These are phyloP conservation scores for Catharanthus roseus DNA, from an alignment of 257 asterid genomes.

Conservation along the genomic window DNA sequence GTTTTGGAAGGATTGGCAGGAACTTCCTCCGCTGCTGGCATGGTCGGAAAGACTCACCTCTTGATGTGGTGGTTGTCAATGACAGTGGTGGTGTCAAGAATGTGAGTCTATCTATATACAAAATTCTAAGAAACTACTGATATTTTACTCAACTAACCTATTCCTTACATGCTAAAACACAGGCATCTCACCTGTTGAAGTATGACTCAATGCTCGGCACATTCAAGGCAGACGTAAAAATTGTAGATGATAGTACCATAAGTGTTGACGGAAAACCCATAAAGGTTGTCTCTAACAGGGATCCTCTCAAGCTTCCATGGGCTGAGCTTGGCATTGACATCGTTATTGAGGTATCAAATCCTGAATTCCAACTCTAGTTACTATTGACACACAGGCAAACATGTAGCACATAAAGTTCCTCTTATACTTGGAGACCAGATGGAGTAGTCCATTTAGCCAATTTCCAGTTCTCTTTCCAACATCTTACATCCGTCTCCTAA, in stretches of 20 bases:
- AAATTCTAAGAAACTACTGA: neutral
- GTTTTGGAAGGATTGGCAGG: constrained; percentile 90
- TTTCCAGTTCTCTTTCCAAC: neutral
- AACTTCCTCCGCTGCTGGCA: constrained; percentile 99
- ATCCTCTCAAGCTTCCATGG: constrained; percentile 95
- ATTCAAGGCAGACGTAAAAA: constrained; percentile 81
- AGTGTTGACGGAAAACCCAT: constrained; percentile 81
- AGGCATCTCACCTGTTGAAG: constrained; percentile 92
- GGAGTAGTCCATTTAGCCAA: neutral
- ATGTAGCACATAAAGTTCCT: neutral
- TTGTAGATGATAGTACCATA: constrained; percentile 72
- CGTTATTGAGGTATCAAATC: constrained; percentile 62
- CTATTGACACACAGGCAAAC: neutral
- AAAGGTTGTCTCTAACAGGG: constrained; percentile 78
- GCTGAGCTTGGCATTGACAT: constrained; percentile 89
- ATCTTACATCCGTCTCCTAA: neutral
- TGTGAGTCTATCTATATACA: constrained; percentile 30
- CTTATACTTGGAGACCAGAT: neutral
- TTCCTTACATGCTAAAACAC: constrained; percentile 8
- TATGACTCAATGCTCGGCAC: constrained; percentile 92
- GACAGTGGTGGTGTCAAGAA: constrained; percentile 96
- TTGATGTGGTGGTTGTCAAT: constrained; percentile 73
- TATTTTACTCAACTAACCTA: neutral
- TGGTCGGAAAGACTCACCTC: constrained; percentile 86
- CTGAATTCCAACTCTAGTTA: neutral